Base-by-base conservation (phyloP, 805 yeast species). In the Candida tallmaniae region DNA sequence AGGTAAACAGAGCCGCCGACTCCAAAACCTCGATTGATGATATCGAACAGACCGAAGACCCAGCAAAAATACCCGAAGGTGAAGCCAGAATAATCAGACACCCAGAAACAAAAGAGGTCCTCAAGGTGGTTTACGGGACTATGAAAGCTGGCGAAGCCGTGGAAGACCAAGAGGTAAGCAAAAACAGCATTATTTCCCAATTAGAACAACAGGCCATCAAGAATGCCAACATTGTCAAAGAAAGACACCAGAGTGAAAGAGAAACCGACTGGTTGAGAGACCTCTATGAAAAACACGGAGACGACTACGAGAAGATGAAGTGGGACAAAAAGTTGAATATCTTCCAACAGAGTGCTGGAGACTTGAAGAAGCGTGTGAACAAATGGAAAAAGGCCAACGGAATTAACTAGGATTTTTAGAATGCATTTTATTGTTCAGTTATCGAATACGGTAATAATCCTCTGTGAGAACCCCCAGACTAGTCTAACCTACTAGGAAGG, bases 321-420 rank as follows among this genome's bases (percentile, higher is more conserved):
- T 83, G 95, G 84, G 98, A 93, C 58, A 76, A 74, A 60, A 83
- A 83, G 57, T 68, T 89, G 42, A 90, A 90, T 57, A 74, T 80
- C 2, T 75, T 72, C 59, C 97, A 89, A 62, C 87, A 84, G 56
- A 73, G 84, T 41, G 80, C 79, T n/a, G 94, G 95, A 18, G 94
- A 87, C 49, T 63, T 90, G 47, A 81, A 73, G 59, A 76, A 75
- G 57, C 76, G 93, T 54, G 66, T 90, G 29, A 51, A 45, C 14
- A 81, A 76, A 56, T 86, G 94, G 90, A 79, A 78, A 55, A 70
- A 72, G 53, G 46, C 53, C 30, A 60, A 20, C 23, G 7, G 9
- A 7, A 20, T 20, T 7, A 20, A 20, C 23, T 20, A 20, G 23
- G 7, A n/a, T n/a, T n/a, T n/a, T n/a, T n/a, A n/a, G n/a, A n/a